Evolutionary conservation across 352 stramenopile species (phyloP).

Genomic region (Globisporangium mamillatum): DNA sequence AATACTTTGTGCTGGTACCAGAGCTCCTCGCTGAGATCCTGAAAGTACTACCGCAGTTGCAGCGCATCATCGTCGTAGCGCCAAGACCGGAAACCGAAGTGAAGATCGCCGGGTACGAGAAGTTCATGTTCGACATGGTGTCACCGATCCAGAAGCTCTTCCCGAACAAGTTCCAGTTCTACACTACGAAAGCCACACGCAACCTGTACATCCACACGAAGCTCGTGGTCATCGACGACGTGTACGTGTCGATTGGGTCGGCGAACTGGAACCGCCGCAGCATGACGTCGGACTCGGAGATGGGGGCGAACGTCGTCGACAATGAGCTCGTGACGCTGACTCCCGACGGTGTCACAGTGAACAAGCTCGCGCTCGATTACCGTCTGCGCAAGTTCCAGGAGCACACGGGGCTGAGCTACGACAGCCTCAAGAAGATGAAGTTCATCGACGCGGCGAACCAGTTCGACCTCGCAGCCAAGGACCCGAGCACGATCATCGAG

Average conservation of each 20-base stretch:
- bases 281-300: constrained; percentile 60
- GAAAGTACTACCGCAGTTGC: constrained; percentile 36
- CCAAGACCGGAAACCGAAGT: constrained; percentile 29
- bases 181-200: constrained; percentile 33
- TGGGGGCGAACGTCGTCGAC: constrained; percentile 50
- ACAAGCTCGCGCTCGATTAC: constrained; percentile 37
- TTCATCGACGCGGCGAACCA: constrained; percentile 36
- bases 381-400: constrained; percentile 62
- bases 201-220: constrained; percentile 58
- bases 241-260: constrained; percentile 24
- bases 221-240: constrained; percentile 27
- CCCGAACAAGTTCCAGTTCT: constrained; percentile 51
- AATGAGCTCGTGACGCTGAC: constrained; percentile 22
- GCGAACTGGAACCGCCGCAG: constrained; percentile 67
- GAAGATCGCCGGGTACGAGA: constrained; percentile 38
- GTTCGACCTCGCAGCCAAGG: constrained; percentile 24
- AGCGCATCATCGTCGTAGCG: constrained; percentile 48
- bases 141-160: constrained; percentile 38
- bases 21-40: constrained; percentile 43
- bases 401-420: constrained; percentile 31
- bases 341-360: constrained; percentile 32
- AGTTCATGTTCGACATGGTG: constrained; percentile 57
- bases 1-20: constrained; percentile 58
- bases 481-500: constrained; percentile 27
- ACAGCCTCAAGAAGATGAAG: constrained; percentile 30